Conservation (phyloP, 495 filamentous ascomycete species). For the Pyrenopolyporus hunteri region DNA sequence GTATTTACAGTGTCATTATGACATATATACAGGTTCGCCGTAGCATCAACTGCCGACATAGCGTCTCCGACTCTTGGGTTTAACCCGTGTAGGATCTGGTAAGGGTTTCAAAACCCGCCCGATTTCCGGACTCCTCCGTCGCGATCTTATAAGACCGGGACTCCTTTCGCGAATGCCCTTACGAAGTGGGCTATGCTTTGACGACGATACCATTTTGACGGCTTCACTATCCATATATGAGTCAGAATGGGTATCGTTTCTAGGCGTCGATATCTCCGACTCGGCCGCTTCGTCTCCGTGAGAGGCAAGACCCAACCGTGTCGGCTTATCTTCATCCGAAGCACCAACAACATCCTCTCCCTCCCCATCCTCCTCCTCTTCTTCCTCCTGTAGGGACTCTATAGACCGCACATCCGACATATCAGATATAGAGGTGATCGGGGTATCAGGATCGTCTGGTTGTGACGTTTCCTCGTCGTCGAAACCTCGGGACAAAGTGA, state of each 20-base stretch:
- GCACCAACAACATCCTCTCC: conserved; percentile 11
- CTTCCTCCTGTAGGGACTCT: conserved; percentile 20
- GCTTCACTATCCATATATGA: conserved; percentile 39
- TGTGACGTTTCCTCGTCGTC: conserved; percentile 45
- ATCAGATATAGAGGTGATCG: conserved; percentile 45
- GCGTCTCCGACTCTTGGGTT: conserved; percentile 45
- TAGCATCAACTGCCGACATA: conserved; percentile 14
- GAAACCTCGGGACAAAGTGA: conserved; percentile 34
- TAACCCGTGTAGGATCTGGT: conserved; percentile 43
- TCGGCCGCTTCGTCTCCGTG: conserved; percentile 32
- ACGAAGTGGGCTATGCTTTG: conserved; percentile 31
- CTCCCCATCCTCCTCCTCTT: conserved; percentile 15
- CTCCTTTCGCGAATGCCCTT: conserved; percentile 31
- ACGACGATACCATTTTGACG: conserved; percentile 31
- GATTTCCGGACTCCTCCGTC: conserved; percentile 47
- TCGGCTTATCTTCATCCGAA: conserved; percentile 18
- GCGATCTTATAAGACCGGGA: conserved; percentile 41
- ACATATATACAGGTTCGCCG: conserved; percentile 39
- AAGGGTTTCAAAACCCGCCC: conserved; percentile 50
- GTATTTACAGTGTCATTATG: conserved; percentile 38
- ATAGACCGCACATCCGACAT: conserved; percentile 39
- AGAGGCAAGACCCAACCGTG: neutral
- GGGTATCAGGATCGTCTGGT: conserved; percentile 42
- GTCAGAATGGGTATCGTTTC: conserved; percentile 38
- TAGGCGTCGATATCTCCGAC: conserved; percentile 50